These are phyloP conservation scores for Ceratobasidium sp. DNA, from an alignment of 1,284 basidiomycete species.

Conservation along the genomic window DNA sequence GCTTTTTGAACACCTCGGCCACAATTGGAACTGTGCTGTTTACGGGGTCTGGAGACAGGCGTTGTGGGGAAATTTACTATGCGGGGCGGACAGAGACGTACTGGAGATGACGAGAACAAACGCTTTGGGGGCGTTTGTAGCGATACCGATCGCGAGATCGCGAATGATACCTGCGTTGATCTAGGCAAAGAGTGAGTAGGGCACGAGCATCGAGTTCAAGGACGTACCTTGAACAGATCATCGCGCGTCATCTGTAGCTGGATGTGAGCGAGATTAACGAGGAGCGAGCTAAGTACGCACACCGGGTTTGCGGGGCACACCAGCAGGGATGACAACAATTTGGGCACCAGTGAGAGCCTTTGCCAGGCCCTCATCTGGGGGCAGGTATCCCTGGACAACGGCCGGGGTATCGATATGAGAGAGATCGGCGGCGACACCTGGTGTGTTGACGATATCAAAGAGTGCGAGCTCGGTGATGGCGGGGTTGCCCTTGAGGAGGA, in stretches of 20 bases:
- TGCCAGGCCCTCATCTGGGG: constrained; percentile 85
- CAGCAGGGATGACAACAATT: constrained; percentile 97
- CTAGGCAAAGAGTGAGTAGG: no score
- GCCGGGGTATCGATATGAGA: constrained; percentile 93
- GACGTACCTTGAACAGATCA: constrained; percentile 99
- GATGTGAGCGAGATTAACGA: no score
- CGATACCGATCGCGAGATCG: constrained; percentile 91
- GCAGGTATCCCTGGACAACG: constrained; percentile 79
- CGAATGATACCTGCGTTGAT: constrained; percentile 97
- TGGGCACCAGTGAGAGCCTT: constrained; percentile 87
- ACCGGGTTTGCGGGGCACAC: constrained; percentile 93
- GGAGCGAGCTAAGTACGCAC: no score
- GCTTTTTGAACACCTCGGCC: constrained; percentile 92
- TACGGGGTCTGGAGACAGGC: constrained; percentile 73
- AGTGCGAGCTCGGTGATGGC: constrained; percentile 86
- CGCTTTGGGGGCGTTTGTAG: constrained; percentile 89
- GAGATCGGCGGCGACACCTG: constrained; percentile 93
- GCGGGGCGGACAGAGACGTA: constrained; percentile 50
- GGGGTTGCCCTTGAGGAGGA: constrained; percentile 87
- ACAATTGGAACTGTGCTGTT: constrained; percentile 92
- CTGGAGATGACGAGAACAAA: constrained; percentile 97
- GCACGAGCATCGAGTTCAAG: no score
- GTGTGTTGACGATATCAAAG: constrained; percentile 94
- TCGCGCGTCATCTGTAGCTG: constrained; percentile 99
- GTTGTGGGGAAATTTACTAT: no score